These are phyloP conservation scores for Oxyria digyna DNA, from an alignment of 148 eudicot species.

Conservation along the genomic window DNA sequence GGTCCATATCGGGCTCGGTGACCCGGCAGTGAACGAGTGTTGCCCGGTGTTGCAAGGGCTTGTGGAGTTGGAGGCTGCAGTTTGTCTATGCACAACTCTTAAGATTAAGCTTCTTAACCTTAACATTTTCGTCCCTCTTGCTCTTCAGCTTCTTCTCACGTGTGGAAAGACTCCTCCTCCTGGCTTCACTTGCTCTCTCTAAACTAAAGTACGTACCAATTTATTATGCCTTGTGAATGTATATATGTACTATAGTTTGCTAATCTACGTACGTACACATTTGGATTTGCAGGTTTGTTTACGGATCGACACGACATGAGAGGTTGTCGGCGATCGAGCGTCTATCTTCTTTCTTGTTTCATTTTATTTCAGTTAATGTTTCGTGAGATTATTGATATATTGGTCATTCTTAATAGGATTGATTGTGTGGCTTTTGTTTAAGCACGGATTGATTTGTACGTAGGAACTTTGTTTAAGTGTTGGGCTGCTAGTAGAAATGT, in stretches of 20 bases:
- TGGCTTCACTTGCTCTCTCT: conserved; percentile 76
- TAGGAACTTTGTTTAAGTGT: background rate
- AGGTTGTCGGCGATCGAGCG: conserved; percentile 7
- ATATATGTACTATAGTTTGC: too few species aligned
- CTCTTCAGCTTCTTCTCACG: conserved; percentile 77
- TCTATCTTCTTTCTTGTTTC: background rate
- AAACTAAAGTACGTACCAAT: conserved; percentile 1
- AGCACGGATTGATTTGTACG: conserved; percentile 2
- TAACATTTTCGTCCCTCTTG: conserved; percentile 56
- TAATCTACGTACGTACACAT: background rate
- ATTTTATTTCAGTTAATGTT: background rate
- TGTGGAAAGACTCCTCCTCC: conserved; percentile 91
- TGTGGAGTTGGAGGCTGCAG: conserved; percentile 71
- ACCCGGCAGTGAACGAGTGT: conserved; percentile 49
- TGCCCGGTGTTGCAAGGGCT: conserved; percentile 70
- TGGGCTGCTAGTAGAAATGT: background rate
- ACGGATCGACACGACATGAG: background rate
- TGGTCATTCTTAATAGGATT: background rate
- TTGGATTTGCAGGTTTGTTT: background rate
- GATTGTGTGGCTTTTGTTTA: conserved; percentile 2
- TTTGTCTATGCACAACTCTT: conserved; percentile 70
- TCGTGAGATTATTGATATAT: background rate
- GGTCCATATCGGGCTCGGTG: conserved; percentile 69
- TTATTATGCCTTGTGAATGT: too few species aligned
- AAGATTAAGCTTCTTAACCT: conserved; percentile 70